Percentiles rank a stretch among this genome's conserved stretches.
Conservation (phyloP, 768 basidiomycete genomes). For the Termitomyces sp. region DNA sequence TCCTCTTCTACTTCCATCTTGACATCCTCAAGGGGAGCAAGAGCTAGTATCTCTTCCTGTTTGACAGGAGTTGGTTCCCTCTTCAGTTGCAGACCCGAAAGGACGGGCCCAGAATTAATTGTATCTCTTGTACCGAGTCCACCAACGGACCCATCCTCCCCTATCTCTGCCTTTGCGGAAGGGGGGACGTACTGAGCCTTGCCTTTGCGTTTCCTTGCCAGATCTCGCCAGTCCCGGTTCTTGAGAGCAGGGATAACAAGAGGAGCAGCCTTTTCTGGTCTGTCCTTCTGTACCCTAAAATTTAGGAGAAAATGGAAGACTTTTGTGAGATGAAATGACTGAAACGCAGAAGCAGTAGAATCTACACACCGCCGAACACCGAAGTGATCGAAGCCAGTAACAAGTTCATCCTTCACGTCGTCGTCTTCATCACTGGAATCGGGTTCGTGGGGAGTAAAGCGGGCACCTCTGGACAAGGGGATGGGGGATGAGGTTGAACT, state of each 20-base stretch:
- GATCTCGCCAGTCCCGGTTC: constrained; percentile 87
- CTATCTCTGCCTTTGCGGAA: constrained; percentile 46
- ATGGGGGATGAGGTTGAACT: constrained; percentile 43
- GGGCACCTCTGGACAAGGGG: constrained; percentile 14
- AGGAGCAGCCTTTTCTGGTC: constrained; percentile 46
- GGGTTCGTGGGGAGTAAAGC: constrained; percentile 20
- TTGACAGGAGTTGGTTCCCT: constrained; percentile 27
- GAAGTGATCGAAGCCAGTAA: constrained; percentile 66
- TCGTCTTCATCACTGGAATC: constrained; percentile 65
- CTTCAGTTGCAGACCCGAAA: constrained; percentile 59
- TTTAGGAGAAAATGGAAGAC: constrained; percentile 23
- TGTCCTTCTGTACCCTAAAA: constrained; percentile 39
- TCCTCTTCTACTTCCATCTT: constrained; percentile 36
- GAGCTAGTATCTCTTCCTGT: constrained; percentile 17
- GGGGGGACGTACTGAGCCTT: constrained; percentile 60
- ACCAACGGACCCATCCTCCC: constrained; percentile 69
- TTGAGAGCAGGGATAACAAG: constrained; percentile 83
- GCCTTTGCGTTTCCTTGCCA: constrained; percentile 60
- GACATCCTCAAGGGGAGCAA: constrained; percentile 20
- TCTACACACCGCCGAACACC: constrained; percentile 82
- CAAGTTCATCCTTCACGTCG: constrained; percentile 61
- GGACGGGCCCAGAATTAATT: constrained; percentile 72
- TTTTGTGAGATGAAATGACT: constrained; percentile 74
- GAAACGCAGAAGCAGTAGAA: constrained; percentile 17
- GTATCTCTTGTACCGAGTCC: constrained; percentile 69